These are phyloP conservation scores for Cydonia oblonga DNA, from an alignment of 331 rosid genomes.

Conservation along the genomic window DNA sequence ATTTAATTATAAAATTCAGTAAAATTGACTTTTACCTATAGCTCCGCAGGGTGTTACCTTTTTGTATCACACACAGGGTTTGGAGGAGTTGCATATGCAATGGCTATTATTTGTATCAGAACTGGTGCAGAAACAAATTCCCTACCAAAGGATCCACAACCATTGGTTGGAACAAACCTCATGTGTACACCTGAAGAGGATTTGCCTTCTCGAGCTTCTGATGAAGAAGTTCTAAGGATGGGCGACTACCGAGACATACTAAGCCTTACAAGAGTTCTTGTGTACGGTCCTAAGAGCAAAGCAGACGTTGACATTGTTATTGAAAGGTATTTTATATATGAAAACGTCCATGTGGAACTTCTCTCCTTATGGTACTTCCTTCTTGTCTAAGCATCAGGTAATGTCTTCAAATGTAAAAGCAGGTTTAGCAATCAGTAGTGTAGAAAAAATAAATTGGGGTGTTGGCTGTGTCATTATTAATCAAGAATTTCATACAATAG, in stretches of 20 bases:
- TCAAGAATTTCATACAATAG: no score
- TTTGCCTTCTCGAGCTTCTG: conserved; percentile 33
- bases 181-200: conserved; percentile 21
- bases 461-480: neutral
- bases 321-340: conserved; percentile 39
- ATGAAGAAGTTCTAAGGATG: conserved; percentile 52
- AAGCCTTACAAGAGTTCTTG: conserved; percentile 74
- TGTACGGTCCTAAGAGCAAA: conserved; percentile 77
- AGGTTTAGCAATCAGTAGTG: neutral
- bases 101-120: conserved; percentile 60
- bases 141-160: conserved; percentile 28
- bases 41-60: conserved; percentile 68
- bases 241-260: conserved; percentile 80
- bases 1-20: neutral
- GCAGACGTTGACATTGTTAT: conserved; percentile 61
- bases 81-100: conserved; percentile 86
- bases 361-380: neutral
- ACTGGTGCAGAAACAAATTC: conserved; percentile 37
- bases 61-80: conserved; percentile 78
- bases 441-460: neutral
- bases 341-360: neutral
- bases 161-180: conserved; percentile 20
- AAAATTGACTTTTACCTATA: conserved; percentile 21
- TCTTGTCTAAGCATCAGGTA: neutral
- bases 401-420: neutral